Conservation (phyloP, 2,329 filamentous ascomycete species). For the Colletotrichum abscissum region DNA sequence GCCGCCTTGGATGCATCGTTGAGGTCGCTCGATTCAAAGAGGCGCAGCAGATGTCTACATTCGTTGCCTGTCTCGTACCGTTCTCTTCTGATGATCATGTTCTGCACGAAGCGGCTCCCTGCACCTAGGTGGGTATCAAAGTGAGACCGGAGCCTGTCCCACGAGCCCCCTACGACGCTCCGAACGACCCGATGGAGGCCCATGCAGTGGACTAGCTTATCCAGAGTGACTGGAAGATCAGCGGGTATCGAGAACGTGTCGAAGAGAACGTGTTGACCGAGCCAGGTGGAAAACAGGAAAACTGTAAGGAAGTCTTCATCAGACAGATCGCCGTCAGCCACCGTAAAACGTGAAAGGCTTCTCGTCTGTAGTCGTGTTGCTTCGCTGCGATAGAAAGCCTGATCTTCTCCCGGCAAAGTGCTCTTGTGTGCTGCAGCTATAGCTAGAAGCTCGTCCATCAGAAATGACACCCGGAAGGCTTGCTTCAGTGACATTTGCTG, state of each 20-base stretch:
- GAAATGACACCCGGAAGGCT: constrained; percentile 49
- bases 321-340: constrained; percentile 39
- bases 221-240: constrained; percentile 44
- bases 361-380: constrained; percentile 58
- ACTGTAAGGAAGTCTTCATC: constrained; percentile 50
- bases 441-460: constrained; percentile 60
- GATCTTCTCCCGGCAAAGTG: constrained; percentile 40
- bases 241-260: constrained; percentile 44
- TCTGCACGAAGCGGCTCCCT: constrained; percentile 2
- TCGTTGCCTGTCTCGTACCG: constrained; percentile 30
- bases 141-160: neutral
- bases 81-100: neutral
- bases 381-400: constrained; percentile 46
- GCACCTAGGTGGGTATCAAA: neutral
- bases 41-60: constrained; percentile 40
- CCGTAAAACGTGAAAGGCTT: constrained; percentile 52
- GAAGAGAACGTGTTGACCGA: constrained; percentile 60
- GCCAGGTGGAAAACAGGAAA: constrained; percentile 56
- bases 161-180: constrained; percentile 43
- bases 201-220: constrained; percentile 53
- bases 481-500: constrained; percentile 12
- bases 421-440: constrained; percentile 56
- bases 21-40: constrained; percentile 36
- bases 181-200: constrained; percentile 56
- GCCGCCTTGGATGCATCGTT: constrained; percentile 35